Evolutionary conservation across 257 asterid species (phyloP), one percentile per base, ranked within the genome.

Genomic region (Henckelia pumila): DNA sequence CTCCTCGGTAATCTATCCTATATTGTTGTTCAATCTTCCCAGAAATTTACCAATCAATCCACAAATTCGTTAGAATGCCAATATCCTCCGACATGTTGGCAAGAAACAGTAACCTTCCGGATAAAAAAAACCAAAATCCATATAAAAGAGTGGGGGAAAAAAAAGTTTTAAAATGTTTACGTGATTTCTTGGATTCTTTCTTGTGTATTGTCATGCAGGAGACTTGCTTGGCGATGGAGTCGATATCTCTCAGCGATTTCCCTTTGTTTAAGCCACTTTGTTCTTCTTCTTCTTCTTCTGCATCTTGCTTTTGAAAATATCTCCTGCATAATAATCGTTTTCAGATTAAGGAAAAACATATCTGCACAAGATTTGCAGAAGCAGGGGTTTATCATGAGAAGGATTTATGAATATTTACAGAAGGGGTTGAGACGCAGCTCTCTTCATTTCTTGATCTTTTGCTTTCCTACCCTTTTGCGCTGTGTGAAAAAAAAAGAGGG

Each of bases 391-490:
- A 40, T 9, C 9, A 3, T 14, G 50, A 40, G 50, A 60, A 25
- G 16, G 59, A 56, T 21, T 57, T 6, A 25, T 52, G 49, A 70
- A 25, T 55, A 64, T 28, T 65, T 79, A 86, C 96, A 88, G 72
- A 26, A 78, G 58, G 61, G 91, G 85, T 56, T 67, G 88, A 73
- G 96, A 86, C 2, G 84, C 74, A 49, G 87, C 75, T 80, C 89
- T 83, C 80, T 79, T 88, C 94, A 83, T 85, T 72, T 44, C 52
- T 44, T 0, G 52, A 44, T 13, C 10, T 44, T 44, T 19, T 44
- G 19, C 52, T 44, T 44, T 44, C n/a, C 19, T 44, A 13, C 19
- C 52, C 7, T 44, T 44, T 37, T 37, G n/a, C 52, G 0, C 19
- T 16, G 0, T 44, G 19, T 44, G 52, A 44, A 16, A 44, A 14